A percentile compares a stretch with the other conserved stretches of the same genome.
phyloP scores from a whole-genome alignment of 176 grass and related monocot species.

The Avena atlantica region DNA sequence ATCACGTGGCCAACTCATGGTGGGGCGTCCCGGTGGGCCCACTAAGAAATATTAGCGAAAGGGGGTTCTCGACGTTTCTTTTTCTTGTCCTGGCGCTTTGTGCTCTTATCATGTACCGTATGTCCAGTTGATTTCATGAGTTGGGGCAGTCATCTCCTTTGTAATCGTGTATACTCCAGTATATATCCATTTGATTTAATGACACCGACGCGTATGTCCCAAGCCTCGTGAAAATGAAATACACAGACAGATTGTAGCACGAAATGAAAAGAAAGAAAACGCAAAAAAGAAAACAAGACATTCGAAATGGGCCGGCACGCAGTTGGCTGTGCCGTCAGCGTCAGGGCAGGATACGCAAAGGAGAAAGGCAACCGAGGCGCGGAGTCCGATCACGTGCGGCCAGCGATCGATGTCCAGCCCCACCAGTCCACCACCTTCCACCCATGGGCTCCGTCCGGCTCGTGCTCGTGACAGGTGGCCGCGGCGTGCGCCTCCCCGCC shows the following conservation, averaged over 20 bases:
- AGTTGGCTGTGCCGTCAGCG: background rate
- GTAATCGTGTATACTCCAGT: background rate
- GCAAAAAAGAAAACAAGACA: background rate
- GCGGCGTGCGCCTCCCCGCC: background rate
- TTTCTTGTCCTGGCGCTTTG: background rate
- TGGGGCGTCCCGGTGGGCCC: background rate
- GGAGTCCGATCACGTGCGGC: conserved; percentile 20
- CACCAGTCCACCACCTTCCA: background rate
- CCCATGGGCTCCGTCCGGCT: background rate
- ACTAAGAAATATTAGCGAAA: background rate
- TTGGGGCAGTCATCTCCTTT: background rate
- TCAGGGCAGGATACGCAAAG: background rate
- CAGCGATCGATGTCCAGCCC: background rate
- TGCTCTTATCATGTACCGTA: too few relatives aligned
- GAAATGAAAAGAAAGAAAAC: background rate
- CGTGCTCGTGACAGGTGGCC: conserved; percentile 37
- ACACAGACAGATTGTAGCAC: too few relatives aligned
- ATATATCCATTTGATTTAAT: background rate
- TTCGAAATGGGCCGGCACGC: conserved; percentile 3
- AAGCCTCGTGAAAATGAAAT: too few relatives aligned
- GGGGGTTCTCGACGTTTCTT: background rate
- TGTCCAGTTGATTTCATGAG: too few relatives aligned
- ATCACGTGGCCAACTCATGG: conserved; percentile 75
- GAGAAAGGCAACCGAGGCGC: too few relatives aligned
- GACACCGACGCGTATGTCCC: background rate